Base-by-base conservation (phyloP, 2,329 filamentous ascomycete genomes). In the Beauveria sp. region DNA sequence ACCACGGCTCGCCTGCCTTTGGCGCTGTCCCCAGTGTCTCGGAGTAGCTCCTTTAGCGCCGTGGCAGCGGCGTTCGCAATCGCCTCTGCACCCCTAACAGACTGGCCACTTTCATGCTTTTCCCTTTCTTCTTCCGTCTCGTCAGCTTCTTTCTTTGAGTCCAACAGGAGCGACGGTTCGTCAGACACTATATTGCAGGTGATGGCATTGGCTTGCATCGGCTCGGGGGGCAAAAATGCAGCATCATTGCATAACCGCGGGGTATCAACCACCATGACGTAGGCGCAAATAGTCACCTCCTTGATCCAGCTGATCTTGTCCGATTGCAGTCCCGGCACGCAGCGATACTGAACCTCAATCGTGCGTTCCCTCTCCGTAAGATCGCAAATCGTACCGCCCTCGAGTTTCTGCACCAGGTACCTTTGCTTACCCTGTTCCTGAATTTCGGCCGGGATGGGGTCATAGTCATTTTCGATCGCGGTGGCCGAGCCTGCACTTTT, bases 241-340 rank as follows among this genome's bases (percentile, higher is more conserved):
- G 91, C 84, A 66, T 97, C 92, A 70, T 88, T 85, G 76, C 92
- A 97, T 14, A 97, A 84, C 1, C 91, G 86, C 0, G 92, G 91
- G 0, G 92, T 96, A 71, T 96, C 89, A 64, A 97, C 84, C 37
- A 96, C 85, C 92, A 97, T 96, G 59, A 96, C 80, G 71, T 97
- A 97, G 14, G 91, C 86, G 75, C 92, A 97, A 12, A 91, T 96
- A 3, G 88, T 89, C 1, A 93, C 85, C 72, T 97, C 92, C 73
- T 96, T 96, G 75, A 97, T 96, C 85, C 91, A 92, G 48, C 88
- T 88, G 67, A 97, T 96, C 53, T 88, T 85, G 71, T 96, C 88
- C 52, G 78, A 80, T 3, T 84, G 84, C 37, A 86, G 80, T 54
- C 89, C 87, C 0, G 90, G 91, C 67, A 90, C 88, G 76, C 92